These are phyloP conservation scores for Pterocarpus santalinus DNA, from an alignment of 306 rosid species.

Conservation along the genomic window DNA sequence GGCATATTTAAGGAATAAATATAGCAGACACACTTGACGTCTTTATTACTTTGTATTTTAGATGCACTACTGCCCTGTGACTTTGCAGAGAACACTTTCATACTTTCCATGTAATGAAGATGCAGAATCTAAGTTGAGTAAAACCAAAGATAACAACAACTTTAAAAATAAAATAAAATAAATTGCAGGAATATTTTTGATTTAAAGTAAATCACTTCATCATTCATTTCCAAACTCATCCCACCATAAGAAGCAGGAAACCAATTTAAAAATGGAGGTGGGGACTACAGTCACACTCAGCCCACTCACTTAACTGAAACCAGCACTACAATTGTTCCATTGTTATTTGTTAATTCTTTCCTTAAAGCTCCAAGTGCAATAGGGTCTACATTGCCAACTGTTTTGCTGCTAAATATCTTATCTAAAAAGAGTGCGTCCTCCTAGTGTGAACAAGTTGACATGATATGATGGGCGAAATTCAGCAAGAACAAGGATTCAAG, in stretches of 20 bases:
- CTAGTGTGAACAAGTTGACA: slow-evolving; percentile 40
- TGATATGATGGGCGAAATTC: not conserved
- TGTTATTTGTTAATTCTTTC: slow-evolving; percentile 30
- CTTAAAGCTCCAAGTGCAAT: slow-evolving; percentile 31
- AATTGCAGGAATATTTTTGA: slow-evolving; percentile 46
- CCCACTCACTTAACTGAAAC: slow-evolving; percentile 34
- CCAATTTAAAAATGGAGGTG: slow-evolving; percentile 36
- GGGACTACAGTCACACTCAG: slow-evolving; percentile 28
- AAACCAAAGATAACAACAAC: slow-evolving; percentile 51
- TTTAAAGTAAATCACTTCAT: slow-evolving; percentile 49
- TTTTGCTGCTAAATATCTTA: slow-evolving; percentile 34
- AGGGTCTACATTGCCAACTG: slow-evolving; percentile 29
- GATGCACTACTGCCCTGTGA: slow-evolving; percentile 34
- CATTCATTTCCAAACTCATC: slow-evolving; percentile 39
- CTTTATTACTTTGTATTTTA: slow-evolving; percentile 44
- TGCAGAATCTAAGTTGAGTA: slow-evolving; percentile 50
- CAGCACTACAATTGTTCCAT: slow-evolving; percentile 24
- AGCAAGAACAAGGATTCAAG: not conserved
- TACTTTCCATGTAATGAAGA: slow-evolving; percentile 42
- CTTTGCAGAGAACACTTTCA: slow-evolving; percentile 43
- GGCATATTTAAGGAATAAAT: slow-evolving; percentile 43
- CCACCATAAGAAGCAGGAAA: slow-evolving; percentile 13
- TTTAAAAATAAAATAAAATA: not conserved
- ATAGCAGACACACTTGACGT: slow-evolving; percentile 41
- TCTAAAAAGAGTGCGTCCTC: slow-evolving; percentile 12